Evolutionary conservation across 2,329 filamentous ascomycete genomes (phyloP), one percentile per base, ranked within the genome.

Genomic region (Nothomitra cinnamomea): DNA sequence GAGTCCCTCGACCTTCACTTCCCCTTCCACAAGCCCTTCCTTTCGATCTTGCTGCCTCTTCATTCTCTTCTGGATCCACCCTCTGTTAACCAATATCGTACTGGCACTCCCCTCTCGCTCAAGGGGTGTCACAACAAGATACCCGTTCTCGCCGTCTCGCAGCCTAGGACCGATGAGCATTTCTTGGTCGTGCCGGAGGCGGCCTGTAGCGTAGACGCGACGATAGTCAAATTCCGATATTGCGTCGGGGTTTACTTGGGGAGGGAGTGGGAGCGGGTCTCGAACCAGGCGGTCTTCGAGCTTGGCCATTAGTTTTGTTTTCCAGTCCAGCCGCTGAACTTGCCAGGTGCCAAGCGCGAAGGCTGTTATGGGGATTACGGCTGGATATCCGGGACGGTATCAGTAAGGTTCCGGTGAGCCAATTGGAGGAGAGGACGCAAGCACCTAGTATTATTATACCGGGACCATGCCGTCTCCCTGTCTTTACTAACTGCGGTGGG

Each of bases 311-410:
- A 98, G 75, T 47, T 94, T 85, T 2, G 87, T 88, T 67, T 98
- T 98, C 89, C 90, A 95, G 55, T 82, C 80, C 1, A 98, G 78
- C 10, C 92, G 84, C 66, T 94, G 80, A 53, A 98, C 85, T 66
- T 98, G 92, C 92, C 92, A 98, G 58, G 87, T 87, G 28, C 92
- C 92, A 15, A 98, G 80, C 53, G 75, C 72, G 67, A 98, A 95
- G 10, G 92, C 87, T 1, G 89, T 95, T 56, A 95, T 69, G 50
- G 92, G 92, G 62, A 98, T 96, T 52, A 94, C 70, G 41, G 87
- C 86, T 74, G 60, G 45, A 32, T 32, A 32, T 32, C n/a, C 28
- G 28, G 28, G 28, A 32, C 36, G 19, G 28, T 36, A 36, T 49
- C 2, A 56, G 28, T 32, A 10, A 10, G 28, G 5, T 32, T 32